Base-by-base conservation (phyloP, 305 asterid genomes). In the Galium porrigens region DNA sequence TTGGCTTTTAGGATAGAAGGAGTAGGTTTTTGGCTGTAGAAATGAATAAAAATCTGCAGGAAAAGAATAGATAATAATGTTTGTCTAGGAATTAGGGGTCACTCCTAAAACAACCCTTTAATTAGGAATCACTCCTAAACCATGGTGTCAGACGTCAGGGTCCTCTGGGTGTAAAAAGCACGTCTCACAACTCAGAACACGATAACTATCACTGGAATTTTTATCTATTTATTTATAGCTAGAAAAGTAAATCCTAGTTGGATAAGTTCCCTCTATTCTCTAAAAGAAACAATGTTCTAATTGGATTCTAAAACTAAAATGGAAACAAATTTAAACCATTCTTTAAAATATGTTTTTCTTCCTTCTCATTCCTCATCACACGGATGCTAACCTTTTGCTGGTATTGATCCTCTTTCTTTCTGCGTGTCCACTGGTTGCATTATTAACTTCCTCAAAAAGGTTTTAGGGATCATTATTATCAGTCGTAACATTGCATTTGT, bases 401-500 rank as follows among this genome's bases (percentile, higher is more conserved):
- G 52, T 37, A 15, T 22, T 15, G 1, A 3, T 60, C 44, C 53
- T 20, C 33, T 8, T 0, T 10, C 25, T 9, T 18, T 25, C 22
- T 30, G 17, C n/a, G 39, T 62, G 44, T 29, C 29, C 36, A 10
- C 34, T 51, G 51, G 36, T 12, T n/a, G n/a, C n/a, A n/a, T n/a
- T n/a, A n/a, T n/a, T 46, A 33, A 44, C 30, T 6, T 42, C 67
- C 67, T 44, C 20, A 25, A 44, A 48, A 29, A 25, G 14, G 55
- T 14, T 41, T 41, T 20, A 61, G 36, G 39, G 4, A 22, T 0
- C 42, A 25, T 36, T 42, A 22, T 22, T 22, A 36, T n/a, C 8
- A 18, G 54, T 30, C 41, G 2, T 25, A 61, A 42, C 51, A 56
- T 74, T 56, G 51, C 17, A 48, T 67, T 69, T 75, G 41, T 70